Evolutionary conservation across 2,329 filamentous ascomycete genomes (phyloP), one percentile per base, ranked within the genome.

Genomic region (Huntiella savannae): DNA sequence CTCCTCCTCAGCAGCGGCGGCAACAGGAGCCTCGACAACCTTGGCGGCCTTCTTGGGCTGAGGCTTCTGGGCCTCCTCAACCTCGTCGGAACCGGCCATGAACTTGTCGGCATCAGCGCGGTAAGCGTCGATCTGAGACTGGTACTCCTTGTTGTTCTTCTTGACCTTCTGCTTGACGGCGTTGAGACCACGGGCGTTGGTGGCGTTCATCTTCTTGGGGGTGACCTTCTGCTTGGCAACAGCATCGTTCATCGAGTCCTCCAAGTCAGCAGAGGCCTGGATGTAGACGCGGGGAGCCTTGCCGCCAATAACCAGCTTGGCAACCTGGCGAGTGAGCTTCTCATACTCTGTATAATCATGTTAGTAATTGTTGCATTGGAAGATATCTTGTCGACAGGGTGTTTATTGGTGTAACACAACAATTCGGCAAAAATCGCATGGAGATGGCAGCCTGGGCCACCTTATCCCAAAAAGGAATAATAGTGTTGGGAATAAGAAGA

Each of bases 151-250:
- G 73, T 88, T 93, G 67, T 88, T 88, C 75, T 95, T 96, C 76
- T 88, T 87, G 69, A 98, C 85, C 67, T 87, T 87, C 64, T 98
- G 91, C 68, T 95, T 93, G 59, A 96, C 83, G 52, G 87, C 85
- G 63, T 96, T 98, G 58, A 98, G 75, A 58, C 87, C 86, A 65
- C 86, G 84, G 54, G 86, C 82, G 60, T 88, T 92, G 59, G 80
- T 91, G 52, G 87, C 86, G 67, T 94, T 98, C 87, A 96, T 94
- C 74, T 95, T 96, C 77, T 95, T 95, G 52, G 80, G 77, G 2
- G 83, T 82, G 55, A 92, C 82, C 71, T 98, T 98, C 61, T 93
- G 84, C 73, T 95, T 95, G 57, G 86, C 77, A 53, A 93, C 75
- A 17, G 87, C 79, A 69, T 98, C 92, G 60, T 87, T 87, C 72